A percentile compares a stretch with the other conserved stretches of the same genome.
phyloP scores from a whole-genome alignment of 1,284 basidiomycete species.

The Pascua sp. region DNA sequence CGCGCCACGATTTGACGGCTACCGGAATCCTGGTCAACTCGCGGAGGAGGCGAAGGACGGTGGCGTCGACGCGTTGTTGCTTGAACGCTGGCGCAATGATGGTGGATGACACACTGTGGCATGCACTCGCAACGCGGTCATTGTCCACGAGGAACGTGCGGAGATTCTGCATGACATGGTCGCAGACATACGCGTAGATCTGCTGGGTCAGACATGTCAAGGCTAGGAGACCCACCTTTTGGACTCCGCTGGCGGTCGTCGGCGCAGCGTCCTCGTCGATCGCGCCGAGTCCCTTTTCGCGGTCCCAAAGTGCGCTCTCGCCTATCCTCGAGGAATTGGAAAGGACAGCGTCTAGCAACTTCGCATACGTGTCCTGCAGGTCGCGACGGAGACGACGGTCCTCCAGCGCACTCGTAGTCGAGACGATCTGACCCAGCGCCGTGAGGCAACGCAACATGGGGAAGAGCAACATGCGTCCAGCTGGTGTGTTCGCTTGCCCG shows the following conservation, averaged over 20 bases:
- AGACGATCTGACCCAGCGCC: slow-evolving; percentile 71
- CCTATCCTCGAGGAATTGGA: slow-evolving; percentile 67
- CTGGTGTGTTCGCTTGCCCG: slow-evolving; percentile 59
- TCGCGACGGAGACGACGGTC: slow-evolving; percentile 86
- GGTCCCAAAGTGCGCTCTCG: slow-evolving; percentile 46
- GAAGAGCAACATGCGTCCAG: slow-evolving; percentile 63
- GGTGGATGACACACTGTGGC: slow-evolving; percentile 80
- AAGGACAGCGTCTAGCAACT: slow-evolving; percentile 77
- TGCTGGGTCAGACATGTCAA: neutral
- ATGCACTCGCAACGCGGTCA: slow-evolving; percentile 74
- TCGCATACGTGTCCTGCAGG: slow-evolving; percentile 81
- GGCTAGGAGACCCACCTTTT: slow-evolving; percentile 3
- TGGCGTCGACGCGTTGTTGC: slow-evolving; percentile 46
- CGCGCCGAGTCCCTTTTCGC: neutral
- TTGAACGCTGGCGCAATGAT: slow-evolving; percentile 72
- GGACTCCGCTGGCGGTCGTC: neutral
- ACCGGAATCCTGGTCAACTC: slow-evolving; percentile 76
- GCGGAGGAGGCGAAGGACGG: slow-evolving; percentile 60
- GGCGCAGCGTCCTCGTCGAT: too few relatives aligned
- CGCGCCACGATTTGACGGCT: slow-evolving; percentile 80
- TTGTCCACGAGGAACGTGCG: slow-evolving; percentile 77
- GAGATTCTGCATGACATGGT: slow-evolving; percentile 68
- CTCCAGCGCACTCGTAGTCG: slow-evolving; percentile 82
- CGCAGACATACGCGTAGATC: slow-evolving; percentile 73
- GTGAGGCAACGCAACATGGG: slow-evolving; percentile 72